Percentiles rank a stretch among this genome's conserved stretches.
Conservation (phyloP, 305 asterid genomes). For the Fraxinus paxiana region DNA sequence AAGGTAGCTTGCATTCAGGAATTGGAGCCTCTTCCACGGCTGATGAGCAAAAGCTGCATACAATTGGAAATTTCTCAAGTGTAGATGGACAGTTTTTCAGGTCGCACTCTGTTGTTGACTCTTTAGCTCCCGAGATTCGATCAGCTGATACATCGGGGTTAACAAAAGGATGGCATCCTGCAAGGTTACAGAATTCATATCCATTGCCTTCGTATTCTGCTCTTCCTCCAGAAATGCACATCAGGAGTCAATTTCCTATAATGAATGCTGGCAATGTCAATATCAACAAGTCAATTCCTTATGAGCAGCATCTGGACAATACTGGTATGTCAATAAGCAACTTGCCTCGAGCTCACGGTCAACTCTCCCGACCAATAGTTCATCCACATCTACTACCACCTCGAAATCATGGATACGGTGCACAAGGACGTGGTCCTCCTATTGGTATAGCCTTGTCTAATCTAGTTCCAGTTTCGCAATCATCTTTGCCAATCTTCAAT, state of each 20-base stretch:
- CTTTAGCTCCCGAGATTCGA: conserved; percentile 46
- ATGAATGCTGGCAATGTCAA: conserved; percentile 26
- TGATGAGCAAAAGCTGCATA: conserved; percentile 39
- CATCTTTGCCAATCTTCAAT: conserved; percentile 42
- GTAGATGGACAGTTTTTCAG: conserved; percentile 41
- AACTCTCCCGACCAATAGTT: conserved; percentile 33
- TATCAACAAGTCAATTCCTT: conserved; percentile 30
- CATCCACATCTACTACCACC: conserved; percentile 43
- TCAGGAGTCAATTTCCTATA: conserved; percentile 49
- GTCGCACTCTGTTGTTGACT: conserved; percentile 39
- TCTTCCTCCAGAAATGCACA: conserved; percentile 40
- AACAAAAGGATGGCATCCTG: conserved; percentile 39
- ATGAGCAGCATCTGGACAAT: conserved; percentile 40
- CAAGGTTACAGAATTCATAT: conserved; percentile 41
- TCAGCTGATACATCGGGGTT: conserved; percentile 30
- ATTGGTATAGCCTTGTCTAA: conserved; percentile 29
- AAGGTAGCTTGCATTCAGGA: conserved; percentile 37
- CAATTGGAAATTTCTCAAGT: conserved; percentile 35
- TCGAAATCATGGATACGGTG: conserved; percentile 40
- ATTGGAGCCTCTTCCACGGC: conserved; percentile 28
- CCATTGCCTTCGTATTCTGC: conserved; percentile 32
- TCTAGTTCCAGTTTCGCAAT: conserved; percentile 33
- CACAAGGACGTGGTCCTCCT: conserved; percentile 47
- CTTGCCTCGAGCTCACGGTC: conserved; percentile 41
- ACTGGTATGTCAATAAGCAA: conserved; percentile 33